Evolutionary conservation across 257 asterid species (phyloP).

Genomic region (Nyctanthes arbortristis): DNA sequence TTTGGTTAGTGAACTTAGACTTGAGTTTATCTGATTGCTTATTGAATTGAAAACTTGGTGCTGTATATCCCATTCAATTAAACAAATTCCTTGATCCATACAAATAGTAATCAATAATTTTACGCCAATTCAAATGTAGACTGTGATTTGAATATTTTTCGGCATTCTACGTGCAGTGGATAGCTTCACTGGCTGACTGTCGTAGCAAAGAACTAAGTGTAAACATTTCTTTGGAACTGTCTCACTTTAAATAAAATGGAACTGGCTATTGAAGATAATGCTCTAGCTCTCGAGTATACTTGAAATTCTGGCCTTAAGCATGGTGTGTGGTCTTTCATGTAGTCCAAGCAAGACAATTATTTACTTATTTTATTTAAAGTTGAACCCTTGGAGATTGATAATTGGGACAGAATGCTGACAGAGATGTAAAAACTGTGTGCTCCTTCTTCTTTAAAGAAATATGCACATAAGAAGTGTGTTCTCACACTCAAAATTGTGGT

Average conservation of each 20-base stretch:
- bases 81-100: neutral
- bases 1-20: neutral
- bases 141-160: neutral
- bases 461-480: conserved; percentile 1
- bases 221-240: neutral
- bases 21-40: neutral
- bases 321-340: conserved; percentile 13
- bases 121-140: neutral
- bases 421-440: neutral
- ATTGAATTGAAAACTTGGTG: neutral
- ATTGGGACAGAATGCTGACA: conserved; percentile 12
- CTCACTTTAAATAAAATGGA: neutral
- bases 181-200: neutral
- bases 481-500: conserved; percentile 14
- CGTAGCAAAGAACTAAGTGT: neutral
- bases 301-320: conserved; percentile 5
- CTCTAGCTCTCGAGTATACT: conserved; percentile 7
- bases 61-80: neutral
- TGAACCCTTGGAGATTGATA: conserved; percentile 10
- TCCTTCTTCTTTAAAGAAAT: neutral
- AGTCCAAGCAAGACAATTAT: conserved; percentile 13
- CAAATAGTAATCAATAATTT: neutral
- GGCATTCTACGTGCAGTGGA: neutral
- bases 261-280: conserved; percentile 13
- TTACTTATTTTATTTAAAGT: too few species aligned